These are phyloP conservation scores for Sporothrix sp. DNA, from an alignment of 2,329 filamentous ascomycete genomes.

Conservation along the genomic window DNA sequence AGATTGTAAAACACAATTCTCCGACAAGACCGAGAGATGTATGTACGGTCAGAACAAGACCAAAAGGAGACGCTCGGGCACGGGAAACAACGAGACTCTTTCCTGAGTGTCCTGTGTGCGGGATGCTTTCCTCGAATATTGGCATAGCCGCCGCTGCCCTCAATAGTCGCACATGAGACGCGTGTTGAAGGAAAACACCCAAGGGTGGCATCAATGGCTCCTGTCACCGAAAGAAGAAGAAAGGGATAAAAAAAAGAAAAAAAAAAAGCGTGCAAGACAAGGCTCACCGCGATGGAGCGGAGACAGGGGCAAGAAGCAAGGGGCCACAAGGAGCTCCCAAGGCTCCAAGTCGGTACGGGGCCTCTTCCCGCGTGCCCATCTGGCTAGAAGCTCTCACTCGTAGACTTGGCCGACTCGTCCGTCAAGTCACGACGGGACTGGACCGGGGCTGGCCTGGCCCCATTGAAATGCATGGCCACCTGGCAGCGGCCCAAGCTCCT, in stretches of 20 bases:
- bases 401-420: background rate
- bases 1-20: constrained; percentile 1
- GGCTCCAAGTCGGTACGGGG: background rate
- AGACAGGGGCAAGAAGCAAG: background rate
- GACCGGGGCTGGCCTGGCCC: background rate
- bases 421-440: background rate
- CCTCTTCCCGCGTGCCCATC: background rate
- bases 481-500: constrained; percentile 12
- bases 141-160: no score
- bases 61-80: background rate
- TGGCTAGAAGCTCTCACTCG: constrained; percentile 3
- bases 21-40: background rate
- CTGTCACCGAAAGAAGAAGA: no score
- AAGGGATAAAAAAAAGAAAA: background rate
- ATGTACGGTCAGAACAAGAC: background rate
- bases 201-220: no score
- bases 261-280: background rate
- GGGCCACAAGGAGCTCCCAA: background rate
- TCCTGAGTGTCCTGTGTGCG: no score
- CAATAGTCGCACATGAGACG: no score
- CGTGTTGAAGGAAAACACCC: no score
- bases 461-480: constrained; percentile 4
- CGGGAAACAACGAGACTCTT: no score
- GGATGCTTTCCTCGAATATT: no score
- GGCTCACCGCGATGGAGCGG: background rate